These are phyloP conservation scores for Leccinellum luteum DNA, from an alignment of 768 basidiomycete genomes.

Conservation along the genomic window DNA sequence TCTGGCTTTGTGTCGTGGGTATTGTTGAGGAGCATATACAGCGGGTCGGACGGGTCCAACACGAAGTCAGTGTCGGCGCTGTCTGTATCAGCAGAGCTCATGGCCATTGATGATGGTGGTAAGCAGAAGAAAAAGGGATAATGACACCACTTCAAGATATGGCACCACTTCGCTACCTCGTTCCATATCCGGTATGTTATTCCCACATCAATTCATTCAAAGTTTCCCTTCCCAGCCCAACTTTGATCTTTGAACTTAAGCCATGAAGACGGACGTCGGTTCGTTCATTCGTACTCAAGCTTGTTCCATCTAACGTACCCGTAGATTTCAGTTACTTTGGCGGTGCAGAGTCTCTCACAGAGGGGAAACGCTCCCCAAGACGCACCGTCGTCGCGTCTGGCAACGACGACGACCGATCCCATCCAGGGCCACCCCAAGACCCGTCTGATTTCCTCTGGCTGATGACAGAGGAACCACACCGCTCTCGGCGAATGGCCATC, in stretches of 20 bases:
- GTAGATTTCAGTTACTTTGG: slow-evolving; percentile 79
- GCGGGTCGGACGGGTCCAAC: slow-evolving; percentile 55
- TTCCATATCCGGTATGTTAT: slow-evolving; percentile 17
- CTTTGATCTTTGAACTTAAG: neutral
- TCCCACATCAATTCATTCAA: slow-evolving; percentile 21
- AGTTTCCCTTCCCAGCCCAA: neutral
- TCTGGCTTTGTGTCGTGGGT: slow-evolving; percentile 34
- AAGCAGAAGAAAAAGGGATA: neutral
- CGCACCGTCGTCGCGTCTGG: slow-evolving; percentile 44
- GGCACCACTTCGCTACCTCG: slow-evolving; percentile 22
- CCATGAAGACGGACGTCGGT: slow-evolving; percentile 26
- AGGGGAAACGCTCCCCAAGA: slow-evolving; percentile 50
- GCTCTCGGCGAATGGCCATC: slow-evolving; percentile 81
- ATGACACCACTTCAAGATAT: too few relatives aligned
- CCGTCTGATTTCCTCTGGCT: slow-evolving; percentile 92
- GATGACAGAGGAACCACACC: slow-evolving; percentile 97
- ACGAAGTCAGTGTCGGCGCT: slow-evolving; percentile 37
- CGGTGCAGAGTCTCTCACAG: slow-evolving; percentile 73
- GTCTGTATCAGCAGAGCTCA: slow-evolving; percentile 17
- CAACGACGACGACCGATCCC: slow-evolving; percentile 39
- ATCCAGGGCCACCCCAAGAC: slow-evolving; percentile 62
- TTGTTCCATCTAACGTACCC: neutral
- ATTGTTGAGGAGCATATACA: slow-evolving; percentile 56
- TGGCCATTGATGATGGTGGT: slow-evolving; percentile 8
- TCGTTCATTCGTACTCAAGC: neutral